phyloP scores from a whole-genome alignment of 441 rosid species.

The Croton setiger region DNA sequence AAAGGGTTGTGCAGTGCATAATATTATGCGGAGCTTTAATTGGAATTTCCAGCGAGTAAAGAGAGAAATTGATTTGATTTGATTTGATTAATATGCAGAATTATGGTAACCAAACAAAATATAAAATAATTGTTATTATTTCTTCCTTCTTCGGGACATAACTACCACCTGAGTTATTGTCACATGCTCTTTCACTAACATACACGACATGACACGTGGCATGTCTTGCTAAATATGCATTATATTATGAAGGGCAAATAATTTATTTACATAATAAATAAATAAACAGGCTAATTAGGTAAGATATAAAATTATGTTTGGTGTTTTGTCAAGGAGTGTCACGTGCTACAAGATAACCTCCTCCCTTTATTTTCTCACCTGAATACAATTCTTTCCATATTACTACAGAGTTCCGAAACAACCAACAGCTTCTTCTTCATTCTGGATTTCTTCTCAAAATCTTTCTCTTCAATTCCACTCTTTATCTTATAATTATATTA shows the following conservation, averaged over 20 bases:
- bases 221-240: constrained; percentile 24
- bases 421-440: constrained; percentile 27
- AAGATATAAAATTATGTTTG: constrained; percentile 23
- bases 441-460: too few species aligned
- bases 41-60: too few species aligned
- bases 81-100: constrained; percentile 4
- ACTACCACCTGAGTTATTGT: constrained; percentile 31
- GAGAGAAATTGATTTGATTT: too few species aligned
- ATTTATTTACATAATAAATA: background rate
- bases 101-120: constrained; percentile 20
- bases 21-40: too few species aligned
- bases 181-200: constrained; percentile 38
- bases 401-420: constrained; percentile 13
- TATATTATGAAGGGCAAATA: background rate
- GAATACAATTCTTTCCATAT: background rate
- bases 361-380: background rate
- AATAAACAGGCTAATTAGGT: constrained; percentile 14
- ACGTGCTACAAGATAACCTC: constrained; percentile 28
- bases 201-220: constrained; percentile 45
- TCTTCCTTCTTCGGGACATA: constrained; percentile 32
- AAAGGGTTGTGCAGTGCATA: too few species aligned
- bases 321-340: constrained; percentile 32
- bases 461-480: too few species aligned
- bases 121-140: constrained; percentile 27
- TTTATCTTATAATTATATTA: too few species aligned